Evolutionary conservation across 495 filamentous ascomycete genomes (phyloP).

Genomic region (Penicillium longicatenatum): DNA sequence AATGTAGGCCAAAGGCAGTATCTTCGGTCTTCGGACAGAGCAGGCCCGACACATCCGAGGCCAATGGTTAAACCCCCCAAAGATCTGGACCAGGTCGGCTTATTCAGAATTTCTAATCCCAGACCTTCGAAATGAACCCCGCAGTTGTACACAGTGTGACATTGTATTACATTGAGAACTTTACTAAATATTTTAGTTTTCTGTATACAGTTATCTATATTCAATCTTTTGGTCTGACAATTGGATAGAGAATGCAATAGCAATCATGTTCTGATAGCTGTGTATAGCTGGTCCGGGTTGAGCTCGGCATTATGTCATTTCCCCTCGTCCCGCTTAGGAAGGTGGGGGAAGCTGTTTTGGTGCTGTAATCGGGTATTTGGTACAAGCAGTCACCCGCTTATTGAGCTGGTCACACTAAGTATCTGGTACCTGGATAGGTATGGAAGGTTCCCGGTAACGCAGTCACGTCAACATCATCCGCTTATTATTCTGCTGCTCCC

Average conservation of each 20-base stretch:
- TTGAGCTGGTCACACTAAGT: constrained; percentile 4
- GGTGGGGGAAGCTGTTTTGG: constrained; percentile 26
- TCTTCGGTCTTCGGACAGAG: neutral
- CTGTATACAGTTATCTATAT: too few relatives aligned
- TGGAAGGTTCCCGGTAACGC: constrained; percentile 5
- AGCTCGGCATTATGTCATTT: constrained; percentile 32
- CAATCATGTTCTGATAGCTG: neutral
- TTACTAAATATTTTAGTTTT: neutral
- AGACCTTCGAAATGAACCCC: constrained; percentile 15
- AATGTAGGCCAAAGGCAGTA: neutral
- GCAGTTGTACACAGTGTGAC: constrained; percentile 15
- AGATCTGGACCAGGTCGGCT: constrained; percentile 31
- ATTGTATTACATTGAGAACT: neutral
- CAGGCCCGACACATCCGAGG: neutral
- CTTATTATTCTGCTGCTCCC: constrained; percentile 31
- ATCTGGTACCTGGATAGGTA: constrained; percentile 2
- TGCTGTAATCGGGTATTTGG: constrained; percentile 13
- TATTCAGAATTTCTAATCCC: constrained; percentile 19
- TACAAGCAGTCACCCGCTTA: neutral
- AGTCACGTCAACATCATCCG: constrained; percentile 38
- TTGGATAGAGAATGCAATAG: neutral
- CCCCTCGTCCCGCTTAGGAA: constrained; percentile 36
- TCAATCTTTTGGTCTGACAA: neutral
- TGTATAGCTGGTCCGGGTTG: neutral
- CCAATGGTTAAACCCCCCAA: neutral